phyloP scores from a whole-genome alignment of 257 asterid species.

The Cordia subcordata region DNA sequence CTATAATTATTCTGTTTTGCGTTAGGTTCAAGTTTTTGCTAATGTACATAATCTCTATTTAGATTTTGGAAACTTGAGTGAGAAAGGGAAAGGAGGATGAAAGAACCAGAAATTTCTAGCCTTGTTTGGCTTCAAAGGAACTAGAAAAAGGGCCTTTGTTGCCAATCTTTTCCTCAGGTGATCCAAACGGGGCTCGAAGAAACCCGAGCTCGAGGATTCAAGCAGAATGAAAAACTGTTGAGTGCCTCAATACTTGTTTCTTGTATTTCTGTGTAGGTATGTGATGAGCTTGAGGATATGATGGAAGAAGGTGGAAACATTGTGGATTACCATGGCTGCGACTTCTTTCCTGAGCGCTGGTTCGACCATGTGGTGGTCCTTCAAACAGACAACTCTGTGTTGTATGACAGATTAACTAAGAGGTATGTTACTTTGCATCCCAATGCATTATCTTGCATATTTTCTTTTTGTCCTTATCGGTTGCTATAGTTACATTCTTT shows the following conservation, averaged over 20 bases:
- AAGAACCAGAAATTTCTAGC: too few relatives aligned
- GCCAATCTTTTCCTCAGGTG: too few relatives aligned
- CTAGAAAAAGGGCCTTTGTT: too few relatives aligned
- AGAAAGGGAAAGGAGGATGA: too few relatives aligned
- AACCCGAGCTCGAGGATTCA: background rate
- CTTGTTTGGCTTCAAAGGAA: too few relatives aligned
- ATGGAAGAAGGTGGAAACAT: constrained; percentile 95
- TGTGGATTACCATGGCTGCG: constrained; percentile 95
- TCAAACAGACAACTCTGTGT: constrained; percentile 62
- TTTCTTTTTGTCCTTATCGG: background rate
- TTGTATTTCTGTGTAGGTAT: constrained; percentile 39
- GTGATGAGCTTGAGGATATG: constrained; percentile 91
- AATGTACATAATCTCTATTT: too few relatives aligned
- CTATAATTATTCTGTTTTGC: too few relatives aligned
- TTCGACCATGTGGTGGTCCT: constrained; percentile 78
- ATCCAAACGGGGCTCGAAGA: background rate
- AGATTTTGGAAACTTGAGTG: too few relatives aligned
- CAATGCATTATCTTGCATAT: background rate
- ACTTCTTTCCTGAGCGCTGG: constrained; percentile 97
- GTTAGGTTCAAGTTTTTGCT: too few relatives aligned
- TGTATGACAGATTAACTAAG: constrained; percentile 71
- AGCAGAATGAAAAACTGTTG: background rate
- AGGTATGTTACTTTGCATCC: constrained; percentile 33
- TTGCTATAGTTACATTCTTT: background rate
- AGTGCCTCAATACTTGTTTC: background rate